These are phyloP conservation scores for Lentinula guzmanii DNA, from an alignment of 768 basidiomycete species.

Conservation along the genomic window DNA sequence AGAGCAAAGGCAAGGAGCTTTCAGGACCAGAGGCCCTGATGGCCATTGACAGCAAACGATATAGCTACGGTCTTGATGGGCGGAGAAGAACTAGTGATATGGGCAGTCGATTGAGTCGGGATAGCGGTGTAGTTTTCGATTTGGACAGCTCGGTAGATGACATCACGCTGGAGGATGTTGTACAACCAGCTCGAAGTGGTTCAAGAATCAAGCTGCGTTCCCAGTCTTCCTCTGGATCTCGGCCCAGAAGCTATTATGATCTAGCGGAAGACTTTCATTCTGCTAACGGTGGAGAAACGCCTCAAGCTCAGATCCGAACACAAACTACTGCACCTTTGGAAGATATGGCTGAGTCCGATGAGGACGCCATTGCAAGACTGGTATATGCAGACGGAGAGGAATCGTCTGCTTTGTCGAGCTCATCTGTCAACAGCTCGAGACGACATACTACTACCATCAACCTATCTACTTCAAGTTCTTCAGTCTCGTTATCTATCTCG, in stretches of 20 bases:
- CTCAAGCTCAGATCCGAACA: neutral
- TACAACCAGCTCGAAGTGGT: conserved; percentile 14
- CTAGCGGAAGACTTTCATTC: conserved; percentile 57
- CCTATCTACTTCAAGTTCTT: neutral
- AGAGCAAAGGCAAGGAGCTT: neutral
- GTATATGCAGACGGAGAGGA: conserved; percentile 9
- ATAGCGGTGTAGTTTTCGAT: conserved; percentile 1
- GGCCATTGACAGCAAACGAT: conserved; percentile 28
- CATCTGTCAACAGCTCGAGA: neutral
- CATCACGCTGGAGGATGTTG: conserved; percentile 3
- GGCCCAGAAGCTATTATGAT: conserved; percentile 62
- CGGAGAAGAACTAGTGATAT: neutral
- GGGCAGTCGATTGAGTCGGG: neutral
- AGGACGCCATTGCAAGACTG: conserved; percentile 9
- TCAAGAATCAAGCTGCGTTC: conserved; percentile 23
- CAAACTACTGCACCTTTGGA: neutral
- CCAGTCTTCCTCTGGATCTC: conserved; percentile 22
- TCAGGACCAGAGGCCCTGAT: conserved; percentile 36
- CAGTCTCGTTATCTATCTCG: neutral
- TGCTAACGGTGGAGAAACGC: neutral
- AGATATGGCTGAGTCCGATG: neutral
- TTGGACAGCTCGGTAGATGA: conserved; percentile 3
- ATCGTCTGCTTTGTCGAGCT: neutral
- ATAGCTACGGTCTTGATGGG: neutral
- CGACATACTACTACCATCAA: conserved; percentile 1